These are phyloP conservation scores for Antitrichia curtipendula DNA, from an alignment of 225 moss, liverwort and hornwort species.

Conservation along the genomic window DNA sequence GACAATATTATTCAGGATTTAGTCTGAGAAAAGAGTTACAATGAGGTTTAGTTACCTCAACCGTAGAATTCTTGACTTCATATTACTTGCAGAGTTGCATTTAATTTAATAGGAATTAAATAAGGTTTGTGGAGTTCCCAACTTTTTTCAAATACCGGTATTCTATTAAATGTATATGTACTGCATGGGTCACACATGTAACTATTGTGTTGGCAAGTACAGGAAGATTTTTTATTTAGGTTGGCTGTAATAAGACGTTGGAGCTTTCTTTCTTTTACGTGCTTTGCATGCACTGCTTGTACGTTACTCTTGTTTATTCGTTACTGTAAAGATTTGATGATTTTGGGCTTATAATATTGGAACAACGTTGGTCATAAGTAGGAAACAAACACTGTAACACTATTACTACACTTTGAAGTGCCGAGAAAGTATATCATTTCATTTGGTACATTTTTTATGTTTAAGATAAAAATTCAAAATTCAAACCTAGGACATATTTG, in stretches of 20 bases:
- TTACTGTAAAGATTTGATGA: neutral
- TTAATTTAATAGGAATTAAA: too few relatives aligned
- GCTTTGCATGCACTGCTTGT: neutral
- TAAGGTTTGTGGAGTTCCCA: too few relatives aligned
- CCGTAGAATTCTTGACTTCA: neutral
- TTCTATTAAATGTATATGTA: neutral
- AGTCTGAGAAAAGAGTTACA: neutral
- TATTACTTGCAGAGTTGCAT: neutral
- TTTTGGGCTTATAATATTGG: neutral
- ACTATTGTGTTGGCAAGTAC: neutral
- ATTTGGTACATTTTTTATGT: neutral
- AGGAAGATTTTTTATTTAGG: fast-evolving
- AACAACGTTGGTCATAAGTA: neutral
- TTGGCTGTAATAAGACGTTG: neutral
- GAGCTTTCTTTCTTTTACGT: neutral
- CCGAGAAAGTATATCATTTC: fast-evolving
- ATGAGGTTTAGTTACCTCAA: neutral
- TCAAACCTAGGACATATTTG: neutral
- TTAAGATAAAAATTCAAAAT: neutral
- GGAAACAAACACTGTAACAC: neutral
- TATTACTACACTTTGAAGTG: too few relatives aligned
- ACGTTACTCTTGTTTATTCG: neutral
- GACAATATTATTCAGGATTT: neutral
- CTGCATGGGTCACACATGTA: fast-evolving
- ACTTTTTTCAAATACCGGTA: too few relatives aligned